Evolutionary conservation across 78 protist genomes (phyloP), one percentile per base, ranked within the genome.

Genomic region (Chrysochromulina tobinii): DNA sequence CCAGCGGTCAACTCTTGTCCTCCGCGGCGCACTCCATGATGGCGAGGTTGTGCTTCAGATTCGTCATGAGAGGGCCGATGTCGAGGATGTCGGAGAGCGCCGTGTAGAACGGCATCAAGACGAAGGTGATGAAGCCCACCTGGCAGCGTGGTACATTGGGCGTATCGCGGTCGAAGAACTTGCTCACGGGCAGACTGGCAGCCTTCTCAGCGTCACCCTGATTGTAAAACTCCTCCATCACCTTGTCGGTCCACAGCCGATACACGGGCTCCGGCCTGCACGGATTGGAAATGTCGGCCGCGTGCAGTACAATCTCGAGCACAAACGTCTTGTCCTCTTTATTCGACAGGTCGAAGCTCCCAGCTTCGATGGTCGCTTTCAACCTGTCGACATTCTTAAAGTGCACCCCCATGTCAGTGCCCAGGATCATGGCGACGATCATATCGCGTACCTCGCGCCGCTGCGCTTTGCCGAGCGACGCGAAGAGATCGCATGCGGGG

Each of bases 161-260:
- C 17, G 7, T 12, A 48, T 53, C 9, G n/a, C 87, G 87, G 87
- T 81, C 87, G 38, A 81, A 27, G 58, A 55, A 53, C 55, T 17
- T 17, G 38, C 55, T 83, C 23, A 91, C 79, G 53, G 91, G 87
- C 58, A 91, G 55, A 21, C 79, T 57, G 55, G 1, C 84, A 9
- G 21, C 15, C 17, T 61, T 84, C 58, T 91, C 93, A 7, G 8
- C 59, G 61, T 91, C 93, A 23, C 93, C 93, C 66, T 91, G 91
- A 55, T 17, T 58, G 79, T 59, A 51, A 8, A 91, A 91, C 69
- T 91, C 93, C 21, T 64, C 55, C 87, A 79, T 81, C 3, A 87
- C 84, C n/a, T 18, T 48, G 27, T 81, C 2, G 51, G 75, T 57
- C 93, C 93, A 91, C 58, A 4, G 6, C 9, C 27, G 20, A 15